phyloP scores from a whole-genome alignment of 2,329 filamentous ascomycete genomes.

The Neophaeococcomyces aloes region DNA sequence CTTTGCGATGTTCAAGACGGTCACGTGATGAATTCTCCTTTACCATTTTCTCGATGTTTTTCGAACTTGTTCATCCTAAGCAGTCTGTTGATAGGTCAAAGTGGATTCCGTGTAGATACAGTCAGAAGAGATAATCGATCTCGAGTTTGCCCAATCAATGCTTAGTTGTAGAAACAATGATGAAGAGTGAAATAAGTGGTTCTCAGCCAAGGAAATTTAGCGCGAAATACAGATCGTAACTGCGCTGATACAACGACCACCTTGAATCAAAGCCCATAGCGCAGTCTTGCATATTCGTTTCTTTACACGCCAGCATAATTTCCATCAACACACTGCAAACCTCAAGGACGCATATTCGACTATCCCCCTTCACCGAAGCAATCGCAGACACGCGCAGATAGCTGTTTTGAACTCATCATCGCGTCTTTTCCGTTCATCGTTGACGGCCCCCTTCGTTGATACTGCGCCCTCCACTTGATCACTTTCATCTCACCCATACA shows the following conservation, averaged over 20 bases:
- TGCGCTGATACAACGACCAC: slow-evolving; percentile 1
- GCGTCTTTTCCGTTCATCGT: background rate
- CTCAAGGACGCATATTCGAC: background rate
- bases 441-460: slow-evolving; percentile 4
- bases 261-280: too few species aligned
- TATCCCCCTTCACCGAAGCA: background rate
- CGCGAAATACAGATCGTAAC: slow-evolving; percentile 3
- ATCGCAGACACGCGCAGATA: background rate
- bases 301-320: background rate
- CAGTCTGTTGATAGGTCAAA: too few species aligned
- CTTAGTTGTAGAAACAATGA: background rate
- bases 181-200: background rate
- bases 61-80: too few species aligned
- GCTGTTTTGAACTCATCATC: background rate
- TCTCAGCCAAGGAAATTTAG: slow-evolving; percentile 2
- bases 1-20: too few species aligned
- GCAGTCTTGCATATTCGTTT: background rate
- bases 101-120: too few species aligned
- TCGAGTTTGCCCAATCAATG: too few species aligned
- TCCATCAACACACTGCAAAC: background rate
- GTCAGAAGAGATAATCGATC: too few species aligned
- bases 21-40: too few species aligned
- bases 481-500: too few species aligned
- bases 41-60: too few species aligned
- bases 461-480: background rate